Percentiles rank a stretch among this genome's conserved stretches.
Conservation (phyloP, 2,329 filamentous ascomycete species). For the Ceratocystis cubensis region DNA sequence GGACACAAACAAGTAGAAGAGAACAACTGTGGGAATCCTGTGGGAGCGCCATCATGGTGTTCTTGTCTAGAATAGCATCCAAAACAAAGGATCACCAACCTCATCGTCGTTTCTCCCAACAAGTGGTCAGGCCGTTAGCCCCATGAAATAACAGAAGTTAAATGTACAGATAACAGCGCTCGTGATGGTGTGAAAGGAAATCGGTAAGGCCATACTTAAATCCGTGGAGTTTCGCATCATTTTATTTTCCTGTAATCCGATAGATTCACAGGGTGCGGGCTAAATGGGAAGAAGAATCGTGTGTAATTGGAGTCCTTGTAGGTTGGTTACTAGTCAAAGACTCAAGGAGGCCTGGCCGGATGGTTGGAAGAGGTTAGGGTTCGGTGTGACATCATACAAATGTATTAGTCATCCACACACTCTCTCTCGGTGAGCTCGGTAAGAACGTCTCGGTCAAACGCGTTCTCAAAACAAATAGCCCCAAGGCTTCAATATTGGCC, state of each 20-base stretch:
- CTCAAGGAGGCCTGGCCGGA: too few relatives aligned
- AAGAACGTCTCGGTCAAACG: neutral
- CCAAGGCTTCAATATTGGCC: neutral
- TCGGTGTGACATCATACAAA: neutral
- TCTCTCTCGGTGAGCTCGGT: neutral
- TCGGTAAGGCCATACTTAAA: neutral
- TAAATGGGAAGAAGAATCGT: neutral
- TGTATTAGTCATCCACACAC: neutral
- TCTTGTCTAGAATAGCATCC: neutral
- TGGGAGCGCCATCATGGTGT: neutral
- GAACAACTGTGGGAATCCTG: neutral
- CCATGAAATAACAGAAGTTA: neutral
- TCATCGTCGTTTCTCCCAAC: neutral
- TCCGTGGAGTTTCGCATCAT: neutral
- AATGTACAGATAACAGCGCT: neutral
- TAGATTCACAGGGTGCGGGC: neutral
- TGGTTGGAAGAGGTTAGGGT: neutral
- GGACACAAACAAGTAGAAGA: neutral
- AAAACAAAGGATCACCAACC: neutral
- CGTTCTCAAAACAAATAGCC: constrained; percentile 2
- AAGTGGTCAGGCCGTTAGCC: neutral
- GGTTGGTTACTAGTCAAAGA: neutral
- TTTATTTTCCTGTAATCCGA: neutral
- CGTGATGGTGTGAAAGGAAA: constrained; percentile 7
- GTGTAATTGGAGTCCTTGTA: neutral